Evolutionary conservation across 1,139 yeast genomes (phyloP), one percentile per base, ranked within the genome.

Genomic region (Pichia sp.): DNA sequence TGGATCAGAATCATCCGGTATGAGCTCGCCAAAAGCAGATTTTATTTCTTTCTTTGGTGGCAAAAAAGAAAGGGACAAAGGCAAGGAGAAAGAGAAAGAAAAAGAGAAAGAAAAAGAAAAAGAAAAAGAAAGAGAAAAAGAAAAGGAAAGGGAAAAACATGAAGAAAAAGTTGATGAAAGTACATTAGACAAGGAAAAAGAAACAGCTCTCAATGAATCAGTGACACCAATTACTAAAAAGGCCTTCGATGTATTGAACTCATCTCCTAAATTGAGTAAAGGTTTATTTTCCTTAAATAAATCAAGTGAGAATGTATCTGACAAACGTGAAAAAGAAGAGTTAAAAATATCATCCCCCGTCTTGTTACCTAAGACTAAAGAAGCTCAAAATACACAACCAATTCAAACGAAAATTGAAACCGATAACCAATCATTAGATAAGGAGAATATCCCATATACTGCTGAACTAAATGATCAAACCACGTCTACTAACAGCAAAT

Each of bases 21-120:
- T 28, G 18, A 44, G 30, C 18, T 51, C 54, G 5, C 52, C 54
- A 3, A 51, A 51, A 27, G 28, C 49, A 5, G 54, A 54, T 38
- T 52, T 54, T 11, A 54, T 45, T 34, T 41, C 56, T 4, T 48
- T 54, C 8, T 54, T 54, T 31, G 52, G 53, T 8, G 51, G 51
- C 1, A 54, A 49, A 30, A 52, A 51, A 8, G 46, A 46, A 27
- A 49, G 49, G 29, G 43, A 50, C 3, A 43, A 46, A 32, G 46
- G 39, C 3, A 38, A 45, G 31, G 49, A 47, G 27, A 40, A 43
- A 11, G 48, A 44, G 18, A 41, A 40, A 11, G 43, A 33, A 2
- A 45, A 39, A 11, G 8, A 18, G 25, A 29, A 27, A 4, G 32
- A 36, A 44, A 35, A 28, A 38, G 34, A 38, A 32, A 8, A 28